phyloP scores from a whole-genome alignment of 2,329 filamentous ascomycete genomes.

The Fusarium agapanthi region DNA sequence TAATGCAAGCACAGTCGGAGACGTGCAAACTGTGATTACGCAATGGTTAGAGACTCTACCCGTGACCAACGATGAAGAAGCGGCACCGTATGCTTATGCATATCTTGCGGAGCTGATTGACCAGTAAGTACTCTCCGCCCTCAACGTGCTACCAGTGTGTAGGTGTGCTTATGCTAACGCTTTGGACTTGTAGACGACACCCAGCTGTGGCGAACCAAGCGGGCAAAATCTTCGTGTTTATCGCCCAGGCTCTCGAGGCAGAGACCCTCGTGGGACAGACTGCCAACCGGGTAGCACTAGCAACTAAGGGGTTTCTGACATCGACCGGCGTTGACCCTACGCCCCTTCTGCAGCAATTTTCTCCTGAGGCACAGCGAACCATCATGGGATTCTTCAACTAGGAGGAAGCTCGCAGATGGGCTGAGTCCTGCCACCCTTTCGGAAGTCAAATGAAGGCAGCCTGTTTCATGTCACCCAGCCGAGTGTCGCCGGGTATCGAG shows the following conservation, averaged over 20 bases:
- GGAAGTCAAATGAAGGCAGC: neutral
- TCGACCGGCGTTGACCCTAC: slow-evolving; percentile 78
- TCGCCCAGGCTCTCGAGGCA: slow-evolving; percentile 88
- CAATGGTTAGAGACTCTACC: slow-evolving; percentile 93
- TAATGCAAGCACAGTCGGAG: slow-evolving; percentile 79
- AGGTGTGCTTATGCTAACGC: slow-evolving; percentile 39
- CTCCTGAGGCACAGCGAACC: slow-evolving; percentile 80
- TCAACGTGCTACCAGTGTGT: neutral
- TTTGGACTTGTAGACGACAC: slow-evolving; percentile 72
- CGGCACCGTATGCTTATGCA: slow-evolving; percentile 92
- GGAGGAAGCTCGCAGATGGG: slow-evolving; percentile 8
- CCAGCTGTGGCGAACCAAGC: slow-evolving; percentile 81
- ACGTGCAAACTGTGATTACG: slow-evolving; percentile 78
- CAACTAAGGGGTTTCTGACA: slow-evolving; percentile 80
- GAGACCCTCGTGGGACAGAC: slow-evolving; percentile 89
- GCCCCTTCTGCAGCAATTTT: slow-evolving; percentile 77
- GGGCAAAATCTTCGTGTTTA: slow-evolving; percentile 82
- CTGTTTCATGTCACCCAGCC: neutral
- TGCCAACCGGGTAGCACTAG: slow-evolving; percentile 76
- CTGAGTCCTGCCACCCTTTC: neutral
- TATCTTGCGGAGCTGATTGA: slow-evolving; percentile 93
- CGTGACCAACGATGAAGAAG: slow-evolving; percentile 94
- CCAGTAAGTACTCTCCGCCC: slow-evolving; percentile 72
- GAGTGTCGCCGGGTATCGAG: neutral
- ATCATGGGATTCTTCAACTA: slow-evolving; percentile 83